These are phyloP conservation scores for Litsea cubeba DNA, from an alignment of 164 flowering plant species.

Conservation along the genomic window DNA sequence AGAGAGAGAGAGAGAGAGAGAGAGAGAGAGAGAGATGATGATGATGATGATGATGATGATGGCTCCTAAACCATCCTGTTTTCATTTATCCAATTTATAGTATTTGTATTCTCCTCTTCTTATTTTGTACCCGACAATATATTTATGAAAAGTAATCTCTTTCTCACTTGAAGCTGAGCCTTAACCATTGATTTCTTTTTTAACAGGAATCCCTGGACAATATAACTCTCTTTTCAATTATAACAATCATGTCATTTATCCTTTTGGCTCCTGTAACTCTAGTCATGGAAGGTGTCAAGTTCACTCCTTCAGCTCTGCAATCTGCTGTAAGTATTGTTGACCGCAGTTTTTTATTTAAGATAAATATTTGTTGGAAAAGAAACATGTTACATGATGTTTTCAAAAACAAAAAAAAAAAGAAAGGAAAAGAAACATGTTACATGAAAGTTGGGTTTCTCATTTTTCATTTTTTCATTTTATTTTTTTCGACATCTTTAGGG, in stretches of 20 bases:
- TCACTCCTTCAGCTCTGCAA: slow-evolving; percentile 61
- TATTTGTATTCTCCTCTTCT: too few species aligned
- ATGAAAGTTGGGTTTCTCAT: not conserved
- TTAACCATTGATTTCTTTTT: slow-evolving; percentile 16
- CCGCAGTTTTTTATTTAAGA: not conserved
- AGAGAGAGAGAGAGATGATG: too few species aligned
- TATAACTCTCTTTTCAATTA: slow-evolving; percentile 65
- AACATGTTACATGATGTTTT: not conserved
- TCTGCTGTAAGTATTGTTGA: slow-evolving; percentile 46
- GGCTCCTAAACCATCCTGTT: too few species aligned
- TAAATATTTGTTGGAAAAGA: not conserved
- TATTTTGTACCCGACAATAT: too few species aligned
- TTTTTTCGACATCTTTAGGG: slow-evolving; percentile 36
- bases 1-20: too few species aligned
- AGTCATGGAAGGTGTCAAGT: slow-evolving; percentile 62
- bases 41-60: too few species aligned
- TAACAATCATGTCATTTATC: slow-evolving; percentile 64
- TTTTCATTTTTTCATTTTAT: not conserved
- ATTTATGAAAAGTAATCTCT: not conserved
- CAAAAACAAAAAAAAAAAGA: not conserved
- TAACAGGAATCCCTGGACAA: slow-evolving; percentile 85
- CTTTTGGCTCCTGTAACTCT: slow-evolving; percentile 53
- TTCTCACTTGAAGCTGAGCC: not conserved
- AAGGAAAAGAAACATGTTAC: not conserved
- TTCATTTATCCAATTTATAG: too few species aligned